Evolutionary conservation across 345 rosid genomes (phyloP).

Genomic region (rapeseed (Brassica napus)): DNA sequence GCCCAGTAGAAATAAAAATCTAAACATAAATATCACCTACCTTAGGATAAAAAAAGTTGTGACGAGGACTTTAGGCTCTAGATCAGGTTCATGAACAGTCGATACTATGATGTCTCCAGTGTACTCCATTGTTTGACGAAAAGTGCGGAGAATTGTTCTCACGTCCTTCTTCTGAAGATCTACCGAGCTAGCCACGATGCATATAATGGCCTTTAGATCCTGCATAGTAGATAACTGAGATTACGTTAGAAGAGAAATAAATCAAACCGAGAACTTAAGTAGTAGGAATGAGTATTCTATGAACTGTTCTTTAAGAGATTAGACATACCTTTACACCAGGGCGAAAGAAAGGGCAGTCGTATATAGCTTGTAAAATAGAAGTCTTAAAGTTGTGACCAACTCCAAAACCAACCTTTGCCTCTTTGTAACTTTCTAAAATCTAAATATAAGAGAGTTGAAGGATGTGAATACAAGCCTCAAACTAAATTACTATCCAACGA

Average conservation of each 20-base stretch:
- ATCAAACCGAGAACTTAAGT: neutral
- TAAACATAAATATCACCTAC: slow-evolving; percentile 45
- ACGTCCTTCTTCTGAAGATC: slow-evolving; percentile 47
- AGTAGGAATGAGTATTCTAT: neutral
- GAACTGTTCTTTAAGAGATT: slow-evolving; percentile 8
- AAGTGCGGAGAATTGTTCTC: slow-evolving; percentile 52
- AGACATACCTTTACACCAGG: slow-evolving; percentile 63
- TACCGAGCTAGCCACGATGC: slow-evolving; percentile 63
- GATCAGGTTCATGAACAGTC: slow-evolving; percentile 58
- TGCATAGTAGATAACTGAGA: slow-evolving; percentile 29
- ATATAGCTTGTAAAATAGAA: slow-evolving; percentile 66
- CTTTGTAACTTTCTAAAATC: slow-evolving; percentile 65
- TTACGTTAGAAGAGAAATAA: neutral
- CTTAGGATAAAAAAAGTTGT: slow-evolving; percentile 68
- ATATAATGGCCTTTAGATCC: slow-evolving; percentile 67
- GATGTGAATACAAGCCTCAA: slow-evolving; percentile 7
- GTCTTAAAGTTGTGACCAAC: slow-evolving; percentile 62
- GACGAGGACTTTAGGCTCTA: slow-evolving; percentile 59
- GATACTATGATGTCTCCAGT: slow-evolving; percentile 61
- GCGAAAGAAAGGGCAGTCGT: slow-evolving; percentile 83
- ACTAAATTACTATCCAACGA: neutral
- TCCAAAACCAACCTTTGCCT: slow-evolving; percentile 92
- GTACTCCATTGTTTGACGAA: slow-evolving; percentile 64
- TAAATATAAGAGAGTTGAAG: slow-evolving; percentile 36
- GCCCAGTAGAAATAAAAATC: neutral